These are phyloP conservation scores for Glomus cerebriforme DNA, from an alignment of 192 early-diverging fungal species.

Conservation along the genomic window DNA sequence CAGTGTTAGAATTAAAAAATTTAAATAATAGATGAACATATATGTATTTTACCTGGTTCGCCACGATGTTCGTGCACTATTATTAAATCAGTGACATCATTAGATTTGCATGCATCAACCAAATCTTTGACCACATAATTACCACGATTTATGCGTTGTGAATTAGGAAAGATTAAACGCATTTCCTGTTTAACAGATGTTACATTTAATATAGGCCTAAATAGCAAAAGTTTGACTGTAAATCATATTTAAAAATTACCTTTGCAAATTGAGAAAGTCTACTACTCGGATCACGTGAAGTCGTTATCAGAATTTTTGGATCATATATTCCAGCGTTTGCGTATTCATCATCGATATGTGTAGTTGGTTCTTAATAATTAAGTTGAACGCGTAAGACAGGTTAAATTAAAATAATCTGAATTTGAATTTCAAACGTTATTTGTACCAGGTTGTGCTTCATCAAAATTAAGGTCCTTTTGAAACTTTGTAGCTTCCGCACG, in stretches of 20 bases:
- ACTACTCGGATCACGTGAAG: conserved; percentile 90
- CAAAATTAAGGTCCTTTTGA: conserved; percentile 79
- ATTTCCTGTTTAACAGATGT: conserved; percentile 63
- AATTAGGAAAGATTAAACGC: conserved; percentile 92
- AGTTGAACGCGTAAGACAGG: background rate
- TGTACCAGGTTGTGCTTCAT: conserved; percentile 83
- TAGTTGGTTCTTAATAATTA: conserved; percentile 54
- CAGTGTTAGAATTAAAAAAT: conserved; percentile 17
- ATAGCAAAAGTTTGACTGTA: too few species aligned
- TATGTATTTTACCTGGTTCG: conserved; percentile 68
- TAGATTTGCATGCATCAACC: conserved; percentile 91
- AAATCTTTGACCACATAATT: conserved; percentile 95
- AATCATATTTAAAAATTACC: conserved; percentile 33
- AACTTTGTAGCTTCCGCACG: conserved; percentile 73
- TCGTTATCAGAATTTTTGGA: conserved; percentile 96
- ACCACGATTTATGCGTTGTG: conserved; percentile 97
- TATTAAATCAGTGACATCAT: conserved; percentile 94
- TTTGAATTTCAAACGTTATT: background rate
- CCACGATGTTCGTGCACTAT: conserved; percentile 95
- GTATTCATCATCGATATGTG: conserved; percentile 98
- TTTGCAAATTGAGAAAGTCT: conserved; percentile 96
- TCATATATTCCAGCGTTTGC: conserved; percentile 89
- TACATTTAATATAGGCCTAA: background rate
- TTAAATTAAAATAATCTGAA: background rate
- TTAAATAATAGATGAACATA: background rate